Evolutionary conservation across 2,329 filamentous ascomycete genomes (phyloP).

Genomic region (Fragosphaeria purpurea): DNA sequence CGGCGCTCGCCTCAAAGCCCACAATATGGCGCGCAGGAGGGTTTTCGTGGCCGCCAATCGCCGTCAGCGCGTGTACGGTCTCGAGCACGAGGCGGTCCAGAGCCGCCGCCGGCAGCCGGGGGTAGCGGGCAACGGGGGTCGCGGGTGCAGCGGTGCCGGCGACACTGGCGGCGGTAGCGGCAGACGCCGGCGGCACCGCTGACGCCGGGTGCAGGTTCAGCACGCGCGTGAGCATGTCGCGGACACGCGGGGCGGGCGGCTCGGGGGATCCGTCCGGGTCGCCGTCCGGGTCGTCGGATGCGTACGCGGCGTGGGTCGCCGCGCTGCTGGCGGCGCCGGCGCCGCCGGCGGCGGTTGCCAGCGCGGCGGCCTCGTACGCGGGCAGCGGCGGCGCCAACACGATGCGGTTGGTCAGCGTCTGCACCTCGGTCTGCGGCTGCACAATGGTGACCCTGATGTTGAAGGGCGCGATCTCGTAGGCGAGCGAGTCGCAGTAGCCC

Average conservation of each 20-base stretch:
- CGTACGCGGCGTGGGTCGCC: background rate
- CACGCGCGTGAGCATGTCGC: conserved; percentile 72
- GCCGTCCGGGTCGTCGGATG: background rate
- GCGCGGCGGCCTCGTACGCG: conserved; percentile 21
- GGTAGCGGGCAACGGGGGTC: conserved; percentile 61
- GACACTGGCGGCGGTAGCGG: conserved; percentile 56
- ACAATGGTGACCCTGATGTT: conserved; percentile 95
- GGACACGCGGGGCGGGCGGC: conserved; percentile 57
- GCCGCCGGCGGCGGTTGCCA: conserved; percentile 22
- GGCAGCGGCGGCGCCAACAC: conserved; percentile 70
- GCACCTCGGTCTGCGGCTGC: conserved; percentile 89
- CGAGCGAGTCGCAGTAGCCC: conserved; percentile 88
- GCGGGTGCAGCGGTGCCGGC: conserved; percentile 53
- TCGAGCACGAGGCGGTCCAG: conserved; percentile 71
- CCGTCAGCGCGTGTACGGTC: conserved; percentile 81
- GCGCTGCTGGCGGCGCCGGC: conserved; percentile 53
- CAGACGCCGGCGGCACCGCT: conserved; percentile 27
- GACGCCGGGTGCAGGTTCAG: conserved; percentile 66
- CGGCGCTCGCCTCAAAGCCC: conserved; percentile 73
- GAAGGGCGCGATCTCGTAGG: conserved; percentile 94
- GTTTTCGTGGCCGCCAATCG: conserved; percentile 92
- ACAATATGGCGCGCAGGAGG: conserved; percentile 91
- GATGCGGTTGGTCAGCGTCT: conserved; percentile 76
- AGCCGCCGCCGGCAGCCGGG: conserved; percentile 57
- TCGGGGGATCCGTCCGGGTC: background rate